Evolutionary conservation across 768 basidiomycete species (phyloP), one percentile per base, ranked within the genome.

Genomic region (Sporobolomyces pararoseus): DNA sequence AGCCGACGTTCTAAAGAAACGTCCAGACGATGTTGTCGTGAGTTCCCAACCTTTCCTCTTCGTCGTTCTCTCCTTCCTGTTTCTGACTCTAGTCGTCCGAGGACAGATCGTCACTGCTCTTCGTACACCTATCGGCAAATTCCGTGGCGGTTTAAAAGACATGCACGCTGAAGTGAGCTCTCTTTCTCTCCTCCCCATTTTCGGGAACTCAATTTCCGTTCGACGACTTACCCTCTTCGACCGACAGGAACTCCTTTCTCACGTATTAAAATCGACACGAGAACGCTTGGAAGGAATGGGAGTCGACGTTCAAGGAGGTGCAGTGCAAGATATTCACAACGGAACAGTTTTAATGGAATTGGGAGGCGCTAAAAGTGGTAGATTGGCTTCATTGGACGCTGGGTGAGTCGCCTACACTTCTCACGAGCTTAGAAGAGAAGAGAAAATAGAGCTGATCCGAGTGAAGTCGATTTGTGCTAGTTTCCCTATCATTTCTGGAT

Each of bases 81-180:
- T 13, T 10, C 29, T 42, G 10, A 25, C n/a, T 39, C 16, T 21
- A 21, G 14, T 31, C 3, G 55, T 34, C 29, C 19, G 31, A 5
- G 23, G 44, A 47, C 46, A 73, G 72, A 65, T 97, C 77, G 86
- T 92, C 75, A 82, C 86, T 9, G 92, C 93, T 23, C 85, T 91
- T 58, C 87, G 95, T 70, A 90, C 92, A 58, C 90, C 94, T 32
- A 84, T 94, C 65, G 94, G 92, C n/a, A 95, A 92, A 85, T 68
- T 74, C 66, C 90, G 89, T 75, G 92, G 92, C 62, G 90, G 89
- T 17, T 90, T 95, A 83, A 91, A 91, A 80, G 90, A 94, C 80
- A 92, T 70, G 73, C 69, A 71, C 54, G 65, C 69, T 21, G 68
- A 70, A 47, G 69, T 66, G 34, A 60, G 69, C 19, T 31, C 19